Percentiles rank a stretch among this genome's conserved stretches.
phyloP scores from a whole-genome alignment of 2,329 filamentous ascomycete species.

The Daldinia eschscholtzii region DNA sequence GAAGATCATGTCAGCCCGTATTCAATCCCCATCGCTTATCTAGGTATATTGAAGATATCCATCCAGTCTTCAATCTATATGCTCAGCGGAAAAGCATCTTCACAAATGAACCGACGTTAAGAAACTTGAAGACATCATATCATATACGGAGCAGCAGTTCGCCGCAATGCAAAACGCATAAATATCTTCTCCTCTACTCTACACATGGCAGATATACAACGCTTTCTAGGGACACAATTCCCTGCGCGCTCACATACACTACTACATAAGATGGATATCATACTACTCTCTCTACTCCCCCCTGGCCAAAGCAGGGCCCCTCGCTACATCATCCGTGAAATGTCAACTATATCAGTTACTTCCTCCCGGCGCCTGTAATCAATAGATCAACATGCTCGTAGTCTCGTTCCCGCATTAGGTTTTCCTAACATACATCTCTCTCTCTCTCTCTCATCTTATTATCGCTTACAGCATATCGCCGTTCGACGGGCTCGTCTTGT shows the following conservation, averaged over 20 bases:
- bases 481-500: slow-evolving; percentile 45
- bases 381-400: slow-evolving; percentile 5
- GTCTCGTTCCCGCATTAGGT: slow-evolving; percentile 1
- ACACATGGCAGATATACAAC: slow-evolving; percentile 33
- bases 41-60: no score
- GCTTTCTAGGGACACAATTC: slow-evolving; percentile 1
- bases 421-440: slow-evolving; percentile 2
- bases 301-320: not conserved
- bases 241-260: slow-evolving; percentile 5
- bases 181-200: slow-evolving; percentile 32
- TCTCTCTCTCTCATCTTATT: slow-evolving; percentile 11
- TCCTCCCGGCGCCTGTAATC: slow-evolving; percentile 11
- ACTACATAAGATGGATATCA: slow-evolving; percentile 20
- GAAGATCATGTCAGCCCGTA: no score
- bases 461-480: slow-evolving; percentile 44
- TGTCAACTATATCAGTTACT: slow-evolving; percentile 23
- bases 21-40: no score
- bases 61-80: no score
- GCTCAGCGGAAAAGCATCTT: not conserved
- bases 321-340: slow-evolving; percentile 26
- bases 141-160: slow-evolving; percentile 4
- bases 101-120: no score
- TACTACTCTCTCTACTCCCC: slow-evolving; percentile 4
- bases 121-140: no score
- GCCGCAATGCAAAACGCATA: not conserved